Conservation (phyloP, 2,329 filamentous ascomycete species). For the Xylaria sp. region DNA sequence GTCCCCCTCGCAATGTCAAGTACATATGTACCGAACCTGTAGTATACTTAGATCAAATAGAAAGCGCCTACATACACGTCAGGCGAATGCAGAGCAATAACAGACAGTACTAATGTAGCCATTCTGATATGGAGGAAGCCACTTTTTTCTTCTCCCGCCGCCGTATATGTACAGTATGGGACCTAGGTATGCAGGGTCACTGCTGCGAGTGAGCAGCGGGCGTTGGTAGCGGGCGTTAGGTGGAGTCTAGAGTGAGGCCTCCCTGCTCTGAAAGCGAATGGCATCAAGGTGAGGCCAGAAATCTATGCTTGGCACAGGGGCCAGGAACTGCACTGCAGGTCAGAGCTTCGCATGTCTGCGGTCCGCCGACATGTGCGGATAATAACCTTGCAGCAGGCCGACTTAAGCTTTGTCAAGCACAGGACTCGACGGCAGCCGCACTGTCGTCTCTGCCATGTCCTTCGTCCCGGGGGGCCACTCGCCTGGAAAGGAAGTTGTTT, state of each 20-base stretch:
- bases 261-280: constrained; percentile 28
- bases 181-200: constrained; percentile 24
- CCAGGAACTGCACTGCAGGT: constrained; percentile 30
- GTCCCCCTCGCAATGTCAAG: constrained; percentile 3
- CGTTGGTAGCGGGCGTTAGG: too few species aligned
- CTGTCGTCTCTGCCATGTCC: constrained; percentile 25
- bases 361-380: constrained; percentile 15
- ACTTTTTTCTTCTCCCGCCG: constrained; percentile 24
- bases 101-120: too few species aligned
- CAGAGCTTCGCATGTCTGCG: constrained; percentile 27
- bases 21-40: neutral
- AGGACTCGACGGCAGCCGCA: constrained; percentile 16
- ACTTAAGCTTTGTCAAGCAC: constrained; percentile 17
- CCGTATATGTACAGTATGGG: constrained; percentile 5
- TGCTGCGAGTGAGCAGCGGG: constrained; percentile 25
- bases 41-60: too few species aligned
- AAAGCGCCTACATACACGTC: neutral
- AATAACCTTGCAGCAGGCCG: constrained; percentile 19
- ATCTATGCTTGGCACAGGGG: constrained; percentile 29
- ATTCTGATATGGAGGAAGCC: constrained; percentile 16
- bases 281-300: constrained; percentile 16
- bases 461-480: constrained; percentile 6
- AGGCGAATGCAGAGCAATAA: constrained; percentile 20
- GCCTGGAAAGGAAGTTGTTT: constrained; percentile 14
- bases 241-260: constrained; percentile 35